Conservation (phyloP, 2,329 filamentous ascomycete species). For the Scytalidium lignicola region DNA sequence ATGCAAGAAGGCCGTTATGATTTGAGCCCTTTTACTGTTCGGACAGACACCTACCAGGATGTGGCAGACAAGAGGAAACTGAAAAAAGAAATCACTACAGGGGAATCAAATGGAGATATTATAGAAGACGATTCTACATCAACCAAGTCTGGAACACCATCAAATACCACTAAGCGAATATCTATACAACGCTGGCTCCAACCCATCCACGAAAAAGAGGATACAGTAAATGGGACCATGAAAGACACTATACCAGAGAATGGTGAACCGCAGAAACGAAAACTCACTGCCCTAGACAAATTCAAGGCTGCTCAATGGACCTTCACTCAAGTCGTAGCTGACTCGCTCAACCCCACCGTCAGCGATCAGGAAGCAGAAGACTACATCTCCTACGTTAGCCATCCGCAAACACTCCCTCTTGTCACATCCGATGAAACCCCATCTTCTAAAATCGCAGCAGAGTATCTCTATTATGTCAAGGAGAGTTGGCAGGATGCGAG, state of each 20-base stretch:
- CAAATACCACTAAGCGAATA: constrained; percentile 38
- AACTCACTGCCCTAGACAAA: constrained; percentile 64
- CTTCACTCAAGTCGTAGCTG: constrained; percentile 76
- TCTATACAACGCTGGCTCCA: constrained; percentile 60
- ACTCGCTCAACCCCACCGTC: constrained; percentile 82
- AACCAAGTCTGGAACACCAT: constrained; percentile 33
- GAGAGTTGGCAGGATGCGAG: constrained; percentile 52
- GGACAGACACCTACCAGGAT: constrained; percentile 57
- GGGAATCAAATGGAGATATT: constrained; percentile 45
- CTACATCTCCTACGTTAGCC: constrained; percentile 82
- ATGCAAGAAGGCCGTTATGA: constrained; percentile 72
- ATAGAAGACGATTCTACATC: constrained; percentile 39
- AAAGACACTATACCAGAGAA: constrained; percentile 36
- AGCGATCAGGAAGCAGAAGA: constrained; percentile 72
- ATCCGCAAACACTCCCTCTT: constrained; percentile 83
- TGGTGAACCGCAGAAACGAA: constrained; percentile 35
- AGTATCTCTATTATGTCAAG: constrained; percentile 78
- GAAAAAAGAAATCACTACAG: constrained; percentile 66
- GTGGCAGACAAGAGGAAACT: constrained; percentile 54
- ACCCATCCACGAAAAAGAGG: constrained; percentile 29
- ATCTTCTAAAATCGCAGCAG: constrained; percentile 49
- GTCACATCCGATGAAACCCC: constrained; percentile 67
- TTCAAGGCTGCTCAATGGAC: constrained; percentile 82
- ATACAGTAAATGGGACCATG: constrained; percentile 47
- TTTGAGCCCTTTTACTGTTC: constrained; percentile 81